phyloP scores from a whole-genome alignment of 768 basidiomycete genomes.

The Neoboletus magnificus region DNA sequence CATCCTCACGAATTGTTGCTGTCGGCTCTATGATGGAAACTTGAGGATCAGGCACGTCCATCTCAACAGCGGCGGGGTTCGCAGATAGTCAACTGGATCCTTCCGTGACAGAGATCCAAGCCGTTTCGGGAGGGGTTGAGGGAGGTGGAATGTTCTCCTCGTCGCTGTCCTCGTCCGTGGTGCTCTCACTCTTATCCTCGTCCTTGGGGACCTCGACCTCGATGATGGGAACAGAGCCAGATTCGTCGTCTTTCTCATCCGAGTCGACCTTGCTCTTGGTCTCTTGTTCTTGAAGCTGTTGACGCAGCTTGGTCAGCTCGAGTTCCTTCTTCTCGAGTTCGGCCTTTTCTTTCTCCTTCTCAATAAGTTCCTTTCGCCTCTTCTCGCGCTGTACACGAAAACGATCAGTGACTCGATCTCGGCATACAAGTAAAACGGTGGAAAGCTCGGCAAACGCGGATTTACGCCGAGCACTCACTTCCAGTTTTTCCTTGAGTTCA shows the following conservation, averaged over 20 bases:
- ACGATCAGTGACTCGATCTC: conserved; percentile 3
- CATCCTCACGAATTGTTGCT: conserved; percentile 19
- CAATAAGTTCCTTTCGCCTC: conserved; percentile 40
- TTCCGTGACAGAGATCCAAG: conserved; percentile 28
- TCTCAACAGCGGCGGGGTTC: conserved; percentile 18
- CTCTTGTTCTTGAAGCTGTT: conserved; percentile 52
- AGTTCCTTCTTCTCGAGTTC: conserved; percentile 65
- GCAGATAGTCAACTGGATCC: conserved; percentile 33
- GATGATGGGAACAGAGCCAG: not conserved
- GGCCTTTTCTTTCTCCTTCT: conserved; percentile 57
- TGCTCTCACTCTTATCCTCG: conserved; percentile 32
- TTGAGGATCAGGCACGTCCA: conserved; percentile 12
- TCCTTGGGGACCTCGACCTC: conserved; percentile 18
- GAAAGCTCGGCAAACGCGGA: conserved; percentile 18
- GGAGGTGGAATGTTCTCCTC: conserved; percentile 39
- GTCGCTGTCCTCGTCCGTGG: conserved; percentile 41
- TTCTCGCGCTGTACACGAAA: conserved; percentile 37
- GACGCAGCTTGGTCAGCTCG: conserved; percentile 52
- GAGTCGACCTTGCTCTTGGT: conserved; percentile 44
- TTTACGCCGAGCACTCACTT: conserved; percentile 45
- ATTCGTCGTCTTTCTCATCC: conserved; percentile 43
- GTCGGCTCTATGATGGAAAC: conserved; percentile 28
- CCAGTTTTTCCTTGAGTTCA: conserved; percentile 62
- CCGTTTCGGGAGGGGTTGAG: conserved; percentile 26
- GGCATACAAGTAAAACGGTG: conserved; percentile 4